Conservation (phyloP, 2,329 filamentous ascomycete species). For the Penicillium sp. region DNA sequence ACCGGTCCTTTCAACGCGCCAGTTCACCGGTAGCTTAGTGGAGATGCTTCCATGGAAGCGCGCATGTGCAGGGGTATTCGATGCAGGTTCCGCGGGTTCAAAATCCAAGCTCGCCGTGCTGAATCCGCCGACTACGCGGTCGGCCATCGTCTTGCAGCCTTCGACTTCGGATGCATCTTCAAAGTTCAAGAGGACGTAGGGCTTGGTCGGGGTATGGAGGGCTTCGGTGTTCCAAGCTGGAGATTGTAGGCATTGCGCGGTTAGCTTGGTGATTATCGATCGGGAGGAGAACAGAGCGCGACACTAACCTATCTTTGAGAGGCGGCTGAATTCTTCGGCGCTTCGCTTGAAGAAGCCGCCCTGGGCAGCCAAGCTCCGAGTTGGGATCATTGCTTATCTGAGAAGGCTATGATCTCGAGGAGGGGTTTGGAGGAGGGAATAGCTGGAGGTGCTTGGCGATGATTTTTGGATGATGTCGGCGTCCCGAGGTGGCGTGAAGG, state of each 20-base stretch:
- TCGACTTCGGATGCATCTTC: constrained; percentile 44
- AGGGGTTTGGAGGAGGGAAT: constrained; percentile 3
- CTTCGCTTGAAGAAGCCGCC: constrained; percentile 64
- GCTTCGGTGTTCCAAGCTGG: constrained; percentile 52
- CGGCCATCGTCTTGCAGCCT: constrained; percentile 76
- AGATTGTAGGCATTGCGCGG: constrained; percentile 5
- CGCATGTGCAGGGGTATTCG: constrained; percentile 65
- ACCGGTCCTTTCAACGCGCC: constrained; percentile 52
- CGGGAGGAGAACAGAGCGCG: constrained; percentile 4
- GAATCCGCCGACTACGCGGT: constrained; percentile 84
- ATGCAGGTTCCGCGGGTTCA: constrained; percentile 55
- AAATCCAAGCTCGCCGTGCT: constrained; percentile 76
- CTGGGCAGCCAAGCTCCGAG: constrained; percentile 47
- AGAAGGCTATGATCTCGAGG: background rate
- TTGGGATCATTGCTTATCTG: constrained; percentile 46
- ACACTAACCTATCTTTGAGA: constrained; percentile 59
- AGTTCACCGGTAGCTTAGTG: constrained; percentile 76
- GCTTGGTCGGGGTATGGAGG: constrained; percentile 46
- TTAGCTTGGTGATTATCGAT: constrained; percentile 17
- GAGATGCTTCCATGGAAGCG: constrained; percentile 90
- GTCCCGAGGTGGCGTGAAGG: constrained; percentile 30
- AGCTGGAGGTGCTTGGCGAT: constrained; percentile 7
- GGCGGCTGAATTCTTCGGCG: constrained; percentile 63
- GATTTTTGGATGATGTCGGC: constrained; percentile 23
- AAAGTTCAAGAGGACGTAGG: constrained; percentile 50